A percentile compares a stretch with the other conserved stretches of the same genome.
Conservation (phyloP, 208 protist species). For the Porcisia hertigi region DNA sequence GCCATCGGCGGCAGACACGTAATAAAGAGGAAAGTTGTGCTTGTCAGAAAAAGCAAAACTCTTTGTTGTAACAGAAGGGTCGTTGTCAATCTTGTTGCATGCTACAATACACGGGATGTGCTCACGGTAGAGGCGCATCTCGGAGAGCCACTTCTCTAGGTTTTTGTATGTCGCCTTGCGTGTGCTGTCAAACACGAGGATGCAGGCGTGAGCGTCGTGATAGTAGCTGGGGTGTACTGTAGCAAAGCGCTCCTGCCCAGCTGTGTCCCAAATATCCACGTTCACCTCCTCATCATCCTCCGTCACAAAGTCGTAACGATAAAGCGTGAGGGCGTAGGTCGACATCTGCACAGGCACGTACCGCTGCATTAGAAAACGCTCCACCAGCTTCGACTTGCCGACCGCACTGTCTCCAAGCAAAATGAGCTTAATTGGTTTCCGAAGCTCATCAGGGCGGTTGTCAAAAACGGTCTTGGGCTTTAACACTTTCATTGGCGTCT, state of each 20-base stretch:
- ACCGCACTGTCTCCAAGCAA: conserved; percentile 95
- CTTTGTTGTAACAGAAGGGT: conserved; percentile 82
- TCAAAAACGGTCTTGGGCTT: conserved; percentile 77
- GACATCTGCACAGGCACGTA: conserved; percentile 93
- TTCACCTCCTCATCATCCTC: conserved; percentile 75
- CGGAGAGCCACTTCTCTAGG: conserved; percentile 93
- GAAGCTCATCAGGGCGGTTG: conserved; percentile 69
- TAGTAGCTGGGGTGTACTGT: conserved; percentile 96
- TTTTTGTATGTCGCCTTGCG: conserved; percentile 97
- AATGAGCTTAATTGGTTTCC: conserved; percentile 93
- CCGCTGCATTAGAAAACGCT: conserved; percentile 95
- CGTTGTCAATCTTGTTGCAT: conserved; percentile 96
- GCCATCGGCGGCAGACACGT: conserved; percentile 94
- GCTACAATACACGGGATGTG: conserved; percentile 94
- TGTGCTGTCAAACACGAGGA: conserved; percentile 95
- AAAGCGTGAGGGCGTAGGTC: conserved; percentile 94
- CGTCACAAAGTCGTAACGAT: conserved; percentile 85
- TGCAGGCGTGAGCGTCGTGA: conserved; percentile 92
- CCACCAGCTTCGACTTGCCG: conserved; percentile 95
- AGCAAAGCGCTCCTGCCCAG: conserved; percentile 92
- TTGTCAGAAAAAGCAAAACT: conserved; percentile 94
- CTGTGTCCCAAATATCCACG: conserved; percentile 93
- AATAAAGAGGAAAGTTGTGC: conserved; percentile 91
- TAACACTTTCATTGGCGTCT: conserved; percentile 33
- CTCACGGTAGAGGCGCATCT: conserved; percentile 90